phyloP scores from a whole-genome alignment of 805 yeast genomes.

The Lipomyces sp. region DNA sequence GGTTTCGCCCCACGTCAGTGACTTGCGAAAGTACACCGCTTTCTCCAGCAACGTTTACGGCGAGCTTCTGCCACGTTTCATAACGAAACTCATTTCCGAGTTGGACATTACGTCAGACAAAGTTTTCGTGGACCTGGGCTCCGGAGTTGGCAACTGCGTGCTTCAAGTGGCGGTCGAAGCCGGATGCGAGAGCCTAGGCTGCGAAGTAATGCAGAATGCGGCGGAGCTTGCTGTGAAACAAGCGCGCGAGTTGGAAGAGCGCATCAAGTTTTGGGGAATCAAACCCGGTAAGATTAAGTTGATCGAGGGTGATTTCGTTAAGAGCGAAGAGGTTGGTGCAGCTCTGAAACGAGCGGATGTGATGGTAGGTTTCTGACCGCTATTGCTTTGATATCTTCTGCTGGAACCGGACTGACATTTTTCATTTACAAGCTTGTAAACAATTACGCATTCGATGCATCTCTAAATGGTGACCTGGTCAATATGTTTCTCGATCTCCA shows the following conservation, averaged over 20 bases:
- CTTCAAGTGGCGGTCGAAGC: conserved; percentile 84
- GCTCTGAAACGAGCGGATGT: conserved; percentile 64
- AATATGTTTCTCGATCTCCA: conserved; percentile 59
- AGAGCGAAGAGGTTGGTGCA: conserved; percentile 54
- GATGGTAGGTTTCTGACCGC: conserved; percentile 35
- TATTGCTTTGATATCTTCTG: neutral
- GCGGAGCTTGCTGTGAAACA: conserved; percentile 65
- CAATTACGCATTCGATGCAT: conserved; percentile 79
- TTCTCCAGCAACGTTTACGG: conserved; percentile 91
- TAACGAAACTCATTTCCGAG: conserved; percentile 60
- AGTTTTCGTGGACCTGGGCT: conserved; percentile 82
- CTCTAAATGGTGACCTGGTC: conserved; percentile 65
- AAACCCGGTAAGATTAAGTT: conserved; percentile 54
- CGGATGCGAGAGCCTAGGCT: conserved; percentile 83
- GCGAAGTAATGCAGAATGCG: conserved; percentile 85
- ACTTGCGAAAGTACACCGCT: conserved; percentile 69
- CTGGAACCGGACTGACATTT: neutral
- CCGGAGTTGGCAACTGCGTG: conserved; percentile 91
- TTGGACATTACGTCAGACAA: conserved; percentile 53
- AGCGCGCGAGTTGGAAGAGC: conserved; percentile 51
- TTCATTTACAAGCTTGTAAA: conserved; percentile 70
- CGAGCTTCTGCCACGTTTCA: conserved; percentile 75
- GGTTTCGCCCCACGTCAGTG: conserved; percentile 68
- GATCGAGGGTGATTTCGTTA: conserved; percentile 68
- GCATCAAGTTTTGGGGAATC: conserved; percentile 64